A percentile compares a stretch with the other conserved stretches of the same genome.
These are phyloP conservation scores for Raddia guianensis DNA, from an alignment of 176 grass and related monocot genomes.

Conservation along the genomic window DNA sequence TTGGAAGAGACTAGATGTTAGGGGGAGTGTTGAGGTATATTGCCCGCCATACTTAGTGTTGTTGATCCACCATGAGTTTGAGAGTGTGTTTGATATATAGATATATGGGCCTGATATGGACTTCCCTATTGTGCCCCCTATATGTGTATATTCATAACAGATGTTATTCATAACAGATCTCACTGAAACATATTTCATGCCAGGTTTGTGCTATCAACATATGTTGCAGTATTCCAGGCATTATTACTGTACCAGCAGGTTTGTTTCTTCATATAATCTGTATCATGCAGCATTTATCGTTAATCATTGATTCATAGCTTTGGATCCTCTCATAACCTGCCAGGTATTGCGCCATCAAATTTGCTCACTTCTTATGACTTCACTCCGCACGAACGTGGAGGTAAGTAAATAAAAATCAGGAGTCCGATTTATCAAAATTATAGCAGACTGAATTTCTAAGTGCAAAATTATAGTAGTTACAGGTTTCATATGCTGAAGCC, in stretches of 20 bases:
- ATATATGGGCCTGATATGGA: no score
- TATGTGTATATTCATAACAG: no score
- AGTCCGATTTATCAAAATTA: slow-evolving; percentile 9
- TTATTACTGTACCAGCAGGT: slow-evolving; percentile 93
- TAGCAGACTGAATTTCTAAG: slow-evolving; percentile 10
- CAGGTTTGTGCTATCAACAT: slow-evolving; percentile 93
- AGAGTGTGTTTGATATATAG: no score
- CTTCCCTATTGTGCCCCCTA: no score
- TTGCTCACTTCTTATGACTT: slow-evolving; percentile 99
- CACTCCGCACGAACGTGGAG: slow-evolving; percentile 90
- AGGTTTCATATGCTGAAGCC: slow-evolving; percentile 23
- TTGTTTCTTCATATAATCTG: slow-evolving; percentile 32
- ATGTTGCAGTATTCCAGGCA: slow-evolving; percentile 76
- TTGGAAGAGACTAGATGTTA: no score
- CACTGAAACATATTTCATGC: slow-evolving; percentile 45
- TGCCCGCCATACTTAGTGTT: no score
- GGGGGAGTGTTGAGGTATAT: no score
- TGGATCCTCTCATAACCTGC: slow-evolving; percentile 40
- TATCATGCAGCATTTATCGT: slow-evolving; percentile 29
- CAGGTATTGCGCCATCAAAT: slow-evolving; percentile 95
- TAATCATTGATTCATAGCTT: slow-evolving; percentile 36
- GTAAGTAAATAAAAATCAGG: slow-evolving; percentile 51
- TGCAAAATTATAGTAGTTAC: slow-evolving; percentile 17
- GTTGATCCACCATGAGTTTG: no score
- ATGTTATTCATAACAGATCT: background rate